Percentiles rank a stretch among this genome's conserved stretches.
These are phyloP conservation scores for Aspergillus transmontanensis DNA, from an alignment of 2,329 filamentous ascomycete genomes.

Conservation along the genomic window DNA sequence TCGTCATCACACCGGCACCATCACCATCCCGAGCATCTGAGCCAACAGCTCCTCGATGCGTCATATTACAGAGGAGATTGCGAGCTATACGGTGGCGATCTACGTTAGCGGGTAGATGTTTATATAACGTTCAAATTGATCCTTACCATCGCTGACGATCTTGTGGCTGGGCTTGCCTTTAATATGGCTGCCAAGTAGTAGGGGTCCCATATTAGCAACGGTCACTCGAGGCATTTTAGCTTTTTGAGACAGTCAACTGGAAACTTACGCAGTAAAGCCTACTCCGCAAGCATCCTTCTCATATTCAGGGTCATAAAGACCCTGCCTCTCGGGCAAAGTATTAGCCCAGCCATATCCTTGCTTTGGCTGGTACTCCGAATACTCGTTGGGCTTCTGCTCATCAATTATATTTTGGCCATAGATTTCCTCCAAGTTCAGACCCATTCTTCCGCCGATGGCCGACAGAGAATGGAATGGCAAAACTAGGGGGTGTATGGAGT, in stretches of 20 bases:
- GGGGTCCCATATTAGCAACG: conserved; percentile 14
- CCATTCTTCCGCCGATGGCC: conserved; percentile 52
- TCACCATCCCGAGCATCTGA: conserved; percentile 98
- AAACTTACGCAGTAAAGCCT: conserved; percentile 88
- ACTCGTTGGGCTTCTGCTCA: conserved; percentile 47
- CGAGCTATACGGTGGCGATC: conserved; percentile 60
- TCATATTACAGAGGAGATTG: conserved; percentile 99
- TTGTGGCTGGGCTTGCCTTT: conserved; percentile 98
- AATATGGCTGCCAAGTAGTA: conserved; percentile 69
- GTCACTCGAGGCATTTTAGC: background rate
- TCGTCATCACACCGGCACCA: conserved; percentile 98
- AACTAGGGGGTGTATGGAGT: conserved; percentile 18
- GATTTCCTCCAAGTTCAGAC: conserved; percentile 51
- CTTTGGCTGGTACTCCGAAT: conserved; percentile 57
- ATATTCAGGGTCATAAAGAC: conserved; percentile 91
- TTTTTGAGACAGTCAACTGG: background rate
- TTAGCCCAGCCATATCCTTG: conserved; percentile 89
- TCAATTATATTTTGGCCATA: conserved; percentile 51
- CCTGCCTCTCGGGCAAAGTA: conserved; percentile 95
- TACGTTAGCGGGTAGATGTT: conserved; percentile 32
- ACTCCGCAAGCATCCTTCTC: conserved; percentile 99
- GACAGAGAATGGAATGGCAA: conserved; percentile 41
- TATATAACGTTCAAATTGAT: background rate
- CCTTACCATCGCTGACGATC: conserved; percentile 94
- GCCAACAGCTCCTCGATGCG: conserved; percentile 95